These are phyloP conservation scores for Oidiodendron maius DNA, from an alignment of 495 filamentous ascomycete genomes.

Conservation along the genomic window DNA sequence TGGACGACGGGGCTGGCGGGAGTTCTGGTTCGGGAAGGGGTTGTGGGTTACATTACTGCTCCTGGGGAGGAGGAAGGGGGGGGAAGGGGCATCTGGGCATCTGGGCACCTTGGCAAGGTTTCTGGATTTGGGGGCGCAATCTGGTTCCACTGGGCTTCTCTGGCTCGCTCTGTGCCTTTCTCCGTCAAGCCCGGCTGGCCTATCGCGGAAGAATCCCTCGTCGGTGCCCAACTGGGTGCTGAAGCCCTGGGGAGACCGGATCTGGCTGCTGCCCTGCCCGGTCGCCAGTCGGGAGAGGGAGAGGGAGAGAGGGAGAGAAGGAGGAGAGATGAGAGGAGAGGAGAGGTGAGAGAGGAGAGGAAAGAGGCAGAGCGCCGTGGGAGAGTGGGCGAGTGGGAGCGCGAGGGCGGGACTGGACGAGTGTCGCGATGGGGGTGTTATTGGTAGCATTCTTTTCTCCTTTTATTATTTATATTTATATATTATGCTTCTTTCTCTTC, in stretches of 20 bases:
- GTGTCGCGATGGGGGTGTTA: no score
- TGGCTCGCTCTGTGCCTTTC: no score
- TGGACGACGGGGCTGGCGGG: neutral
- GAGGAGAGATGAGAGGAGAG: neutral
- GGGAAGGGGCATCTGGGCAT: slow-evolving; percentile 1
- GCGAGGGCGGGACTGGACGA: neutral
- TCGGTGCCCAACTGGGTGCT: slow-evolving; percentile 20
- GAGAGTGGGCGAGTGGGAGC: neutral
- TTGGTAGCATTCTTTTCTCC: no score
- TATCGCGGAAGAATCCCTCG: no score
- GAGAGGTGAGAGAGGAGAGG: neutral
- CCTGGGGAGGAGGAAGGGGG: neutral
- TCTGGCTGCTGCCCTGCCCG: neutral
- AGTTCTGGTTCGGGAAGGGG: no score
- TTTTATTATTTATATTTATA: no score
- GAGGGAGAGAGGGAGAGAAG: neutral
- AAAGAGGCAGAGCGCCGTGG: neutral
- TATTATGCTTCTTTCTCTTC: no score
- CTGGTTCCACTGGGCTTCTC: no score
- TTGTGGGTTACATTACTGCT: no score
- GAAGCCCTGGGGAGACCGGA: neutral
- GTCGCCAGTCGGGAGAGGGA: neutral
- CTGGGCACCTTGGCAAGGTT: no score
- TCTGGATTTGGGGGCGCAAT: no score
- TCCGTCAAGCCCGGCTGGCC: no score